Conservation (phyloP, 2,329 filamentous ascomycete genomes). For the Ophioceras dolichostomum region DNA sequence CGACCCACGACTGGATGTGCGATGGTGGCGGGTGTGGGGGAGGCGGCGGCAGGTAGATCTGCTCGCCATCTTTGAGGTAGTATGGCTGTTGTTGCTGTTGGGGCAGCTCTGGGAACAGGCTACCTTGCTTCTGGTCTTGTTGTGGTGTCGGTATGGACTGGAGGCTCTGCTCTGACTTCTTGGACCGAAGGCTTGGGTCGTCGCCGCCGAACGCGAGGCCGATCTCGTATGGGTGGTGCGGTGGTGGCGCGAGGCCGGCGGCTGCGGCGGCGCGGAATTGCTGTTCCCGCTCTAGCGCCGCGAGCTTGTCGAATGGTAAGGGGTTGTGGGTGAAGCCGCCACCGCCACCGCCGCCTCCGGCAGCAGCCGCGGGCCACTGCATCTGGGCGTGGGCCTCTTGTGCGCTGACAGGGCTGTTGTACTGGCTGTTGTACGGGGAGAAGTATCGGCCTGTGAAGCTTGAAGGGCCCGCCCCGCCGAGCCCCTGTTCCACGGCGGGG, state of each 20-base stretch:
- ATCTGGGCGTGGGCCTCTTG: constrained; percentile 18
- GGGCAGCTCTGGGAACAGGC: constrained; percentile 5
- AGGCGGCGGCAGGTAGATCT: no score
- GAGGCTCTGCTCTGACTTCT: constrained; percentile 14
- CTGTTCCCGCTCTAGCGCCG: constrained; percentile 11
- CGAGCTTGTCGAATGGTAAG: constrained; percentile 16
- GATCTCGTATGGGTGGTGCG: constrained; percentile 17
- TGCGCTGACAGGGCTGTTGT: constrained; percentile 42
- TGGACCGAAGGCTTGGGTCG: constrained; percentile 17
- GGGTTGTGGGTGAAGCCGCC: constrained; percentile 3
- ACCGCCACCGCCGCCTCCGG: constrained; percentile 2
- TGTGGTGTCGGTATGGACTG: no score
- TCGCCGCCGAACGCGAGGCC: constrained; percentile 31
- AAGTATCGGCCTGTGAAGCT: constrained; percentile 31
- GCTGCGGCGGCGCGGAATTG: constrained; percentile 5
- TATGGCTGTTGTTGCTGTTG: constrained; percentile 3
- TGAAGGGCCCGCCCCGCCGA: constrained; percentile 4
- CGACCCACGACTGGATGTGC: background rate
- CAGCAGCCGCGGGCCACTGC: constrained; percentile 21
- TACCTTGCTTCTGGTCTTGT: no score
- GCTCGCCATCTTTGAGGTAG: constrained; percentile 10
- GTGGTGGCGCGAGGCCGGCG: constrained; percentile 9
- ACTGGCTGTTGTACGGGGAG: constrained; percentile 48
- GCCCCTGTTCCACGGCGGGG: constrained; percentile 8
- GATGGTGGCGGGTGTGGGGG: no score